These are phyloP conservation scores for Fabrea salina DNA, from an alignment of 169 alveolate species.

Conservation along the genomic window DNA sequence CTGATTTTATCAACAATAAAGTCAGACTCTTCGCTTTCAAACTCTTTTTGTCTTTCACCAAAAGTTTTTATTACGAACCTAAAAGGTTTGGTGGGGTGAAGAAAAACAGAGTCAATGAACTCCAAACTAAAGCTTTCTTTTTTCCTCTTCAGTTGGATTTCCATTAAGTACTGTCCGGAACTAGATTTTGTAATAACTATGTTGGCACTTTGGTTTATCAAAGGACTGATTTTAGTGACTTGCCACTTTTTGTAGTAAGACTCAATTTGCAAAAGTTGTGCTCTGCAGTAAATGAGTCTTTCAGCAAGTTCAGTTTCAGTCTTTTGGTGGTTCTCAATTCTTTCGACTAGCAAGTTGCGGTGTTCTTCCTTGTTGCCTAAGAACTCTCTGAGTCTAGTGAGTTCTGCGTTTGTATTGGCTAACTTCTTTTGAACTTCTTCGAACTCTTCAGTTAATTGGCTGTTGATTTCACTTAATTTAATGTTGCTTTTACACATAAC, in stretches of 20 bases:
- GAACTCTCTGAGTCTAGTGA: not conserved
- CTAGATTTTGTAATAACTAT: not conserved
- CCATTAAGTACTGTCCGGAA: not conserved
- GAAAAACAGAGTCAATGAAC: not conserved
- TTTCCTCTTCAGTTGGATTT: not conserved
- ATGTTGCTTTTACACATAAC: not conserved
- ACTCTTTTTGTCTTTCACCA: not conserved
- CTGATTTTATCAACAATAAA: not conserved
- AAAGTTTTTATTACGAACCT: not conserved
- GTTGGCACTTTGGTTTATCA: not conserved
- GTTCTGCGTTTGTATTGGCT: not conserved
- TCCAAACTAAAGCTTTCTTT: not conserved
- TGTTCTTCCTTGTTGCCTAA: not conserved
- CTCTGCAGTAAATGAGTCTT: not conserved
- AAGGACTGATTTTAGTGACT: not conserved
- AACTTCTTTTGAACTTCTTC: not conserved
- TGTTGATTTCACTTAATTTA: not conserved
- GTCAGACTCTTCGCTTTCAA: slow-evolving; percentile 8
- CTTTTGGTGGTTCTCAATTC: not conserved
- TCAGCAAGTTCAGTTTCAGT: not conserved
- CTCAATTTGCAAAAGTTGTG: not conserved
- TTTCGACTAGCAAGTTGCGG: not conserved
- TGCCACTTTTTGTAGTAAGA: not conserved
- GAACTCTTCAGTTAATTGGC: not conserved
- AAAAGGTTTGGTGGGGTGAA: not conserved